Conservation (phyloP, 257 asterid species). For the Petunia secreta region DNA sequence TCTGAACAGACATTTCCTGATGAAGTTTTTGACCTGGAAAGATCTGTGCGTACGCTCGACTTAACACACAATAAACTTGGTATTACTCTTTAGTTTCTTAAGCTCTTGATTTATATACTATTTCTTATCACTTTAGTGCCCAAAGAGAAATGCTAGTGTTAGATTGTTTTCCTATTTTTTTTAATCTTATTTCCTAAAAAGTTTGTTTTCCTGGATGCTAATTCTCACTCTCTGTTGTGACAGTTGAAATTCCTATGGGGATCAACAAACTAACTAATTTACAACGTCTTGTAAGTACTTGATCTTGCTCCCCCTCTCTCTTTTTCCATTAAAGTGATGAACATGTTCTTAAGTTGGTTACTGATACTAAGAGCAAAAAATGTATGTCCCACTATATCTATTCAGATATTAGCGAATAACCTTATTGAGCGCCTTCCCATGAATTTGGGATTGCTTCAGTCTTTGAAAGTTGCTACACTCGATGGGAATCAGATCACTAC, state of each 20-base stretch:
- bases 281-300: conserved; percentile 89
- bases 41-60: conserved; percentile 92
- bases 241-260: conserved; percentile 85
- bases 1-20: conserved; percentile 76
- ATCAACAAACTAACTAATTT: conserved; percentile 79
- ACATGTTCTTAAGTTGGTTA: neutral
- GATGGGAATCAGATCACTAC: conserved; percentile 77
- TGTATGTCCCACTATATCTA: neutral
- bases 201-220: conserved; percentile 28
- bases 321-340: conserved; percentile 2
- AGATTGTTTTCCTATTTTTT: neutral
- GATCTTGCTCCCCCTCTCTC: neutral
- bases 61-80: conserved; percentile 82
- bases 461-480: conserved; percentile 76
- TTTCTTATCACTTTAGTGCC: neutral
- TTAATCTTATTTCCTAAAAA: conserved; percentile 9
- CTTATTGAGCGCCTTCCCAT: conserved; percentile 76
- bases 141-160: neutral
- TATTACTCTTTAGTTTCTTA: conserved; percentile 34
- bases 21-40: conserved; percentile 78
- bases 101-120: conserved; percentile 14
- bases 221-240: conserved; percentile 32
- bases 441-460: conserved; percentile 89
- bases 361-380: conserved; percentile 3
- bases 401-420: conserved; percentile 87